phyloP scores from a whole-genome alignment of 2,329 filamentous ascomycete species.

The Cyclaneusma minus region DNA sequence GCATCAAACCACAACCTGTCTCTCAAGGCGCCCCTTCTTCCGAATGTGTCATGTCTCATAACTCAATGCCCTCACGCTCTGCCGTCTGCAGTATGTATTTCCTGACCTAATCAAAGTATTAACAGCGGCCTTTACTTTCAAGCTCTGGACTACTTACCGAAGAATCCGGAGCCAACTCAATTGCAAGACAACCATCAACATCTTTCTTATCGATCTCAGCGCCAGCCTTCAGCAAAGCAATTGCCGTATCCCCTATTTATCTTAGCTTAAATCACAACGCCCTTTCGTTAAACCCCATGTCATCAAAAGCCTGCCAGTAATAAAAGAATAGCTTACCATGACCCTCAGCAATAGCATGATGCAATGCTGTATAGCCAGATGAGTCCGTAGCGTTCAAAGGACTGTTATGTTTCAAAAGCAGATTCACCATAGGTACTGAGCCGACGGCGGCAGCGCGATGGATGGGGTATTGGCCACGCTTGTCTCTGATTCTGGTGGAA shows the following conservation, averaged over 20 bases:
- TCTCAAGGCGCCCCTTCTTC: conserved; percentile 6
- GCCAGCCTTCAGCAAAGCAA: conserved; percentile 69
- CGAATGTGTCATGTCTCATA: too few relatives aligned
- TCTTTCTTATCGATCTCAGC: conserved; percentile 72
- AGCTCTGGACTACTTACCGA: conserved; percentile 42
- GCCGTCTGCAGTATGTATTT: conserved; percentile 64
- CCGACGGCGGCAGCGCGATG: conserved; percentile 87
- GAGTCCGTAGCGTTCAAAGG: conserved; percentile 72
- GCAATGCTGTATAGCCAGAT: conserved; percentile 74
- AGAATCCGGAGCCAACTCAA: conserved; percentile 74
- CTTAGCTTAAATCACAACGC: too few relatives aligned
- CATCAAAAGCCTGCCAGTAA: neutral
- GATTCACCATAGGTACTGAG: conserved; percentile 69
- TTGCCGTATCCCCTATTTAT: conserved; percentile 61
- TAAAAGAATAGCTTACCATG: conserved; percentile 32
- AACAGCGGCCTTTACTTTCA: conserved; percentile 4
- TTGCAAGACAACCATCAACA: conserved; percentile 49
- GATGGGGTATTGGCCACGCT: conserved; percentile 74
- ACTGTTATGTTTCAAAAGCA: conserved; percentile 62
- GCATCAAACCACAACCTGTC: neutral
- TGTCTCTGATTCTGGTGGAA: conserved; percentile 67
- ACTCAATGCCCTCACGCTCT: conserved; percentile 70
- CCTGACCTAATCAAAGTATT: conserved; percentile 36
- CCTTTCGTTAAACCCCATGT: conserved; percentile 1
- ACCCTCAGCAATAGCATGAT: conserved; percentile 70